Evolutionary conservation across 768 basidiomycete genomes (phyloP).

Genomic region (Lactarius trivialis): DNA sequence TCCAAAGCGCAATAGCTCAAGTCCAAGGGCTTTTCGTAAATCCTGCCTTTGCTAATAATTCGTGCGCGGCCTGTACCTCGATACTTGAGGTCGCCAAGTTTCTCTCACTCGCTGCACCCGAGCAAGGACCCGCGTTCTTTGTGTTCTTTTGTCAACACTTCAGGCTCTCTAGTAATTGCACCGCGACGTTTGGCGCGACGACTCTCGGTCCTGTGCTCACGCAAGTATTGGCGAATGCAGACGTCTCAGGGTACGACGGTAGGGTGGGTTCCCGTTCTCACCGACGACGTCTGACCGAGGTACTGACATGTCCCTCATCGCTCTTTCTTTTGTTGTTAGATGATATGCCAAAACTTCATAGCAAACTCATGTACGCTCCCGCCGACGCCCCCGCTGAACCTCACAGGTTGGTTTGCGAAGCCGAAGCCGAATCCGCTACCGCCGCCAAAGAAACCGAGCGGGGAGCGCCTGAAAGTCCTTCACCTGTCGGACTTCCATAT

Average conservation of each 20-base stretch:
- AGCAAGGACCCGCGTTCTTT: conserved; percentile 49
- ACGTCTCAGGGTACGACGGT: conserved; percentile 68
- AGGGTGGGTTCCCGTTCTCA: conserved; percentile 38
- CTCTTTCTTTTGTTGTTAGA: conserved; percentile 32
- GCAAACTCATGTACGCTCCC: conserved; percentile 46
- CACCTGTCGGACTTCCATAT: conserved; percentile 74
- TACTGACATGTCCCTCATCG: not conserved
- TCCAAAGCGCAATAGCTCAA: conserved; percentile 49
- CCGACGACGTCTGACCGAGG: not conserved
- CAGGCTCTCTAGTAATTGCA: conserved; percentile 43
- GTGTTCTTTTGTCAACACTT: conserved; percentile 57
- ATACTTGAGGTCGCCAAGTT: conserved; percentile 59
- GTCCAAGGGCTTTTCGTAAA: conserved; percentile 49
- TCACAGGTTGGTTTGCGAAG: conserved; percentile 66
- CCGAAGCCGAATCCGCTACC: conserved; percentile 68
- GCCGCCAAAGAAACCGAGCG: conserved; percentile 29
- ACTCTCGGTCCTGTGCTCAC: conserved; percentile 56
- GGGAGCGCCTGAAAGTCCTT: conserved; percentile 46
- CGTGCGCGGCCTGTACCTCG: conserved; percentile 56
- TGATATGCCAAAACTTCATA: conserved; percentile 56
- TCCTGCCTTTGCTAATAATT: conserved; percentile 45
- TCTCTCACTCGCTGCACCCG: conserved; percentile 55
- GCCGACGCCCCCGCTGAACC: conserved; percentile 51
- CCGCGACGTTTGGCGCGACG: conserved; percentile 39
- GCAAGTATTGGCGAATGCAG: conserved; percentile 64